Conservation (phyloP, 1,284 basidiomycete species). For the Flammula alnicola region DNA sequence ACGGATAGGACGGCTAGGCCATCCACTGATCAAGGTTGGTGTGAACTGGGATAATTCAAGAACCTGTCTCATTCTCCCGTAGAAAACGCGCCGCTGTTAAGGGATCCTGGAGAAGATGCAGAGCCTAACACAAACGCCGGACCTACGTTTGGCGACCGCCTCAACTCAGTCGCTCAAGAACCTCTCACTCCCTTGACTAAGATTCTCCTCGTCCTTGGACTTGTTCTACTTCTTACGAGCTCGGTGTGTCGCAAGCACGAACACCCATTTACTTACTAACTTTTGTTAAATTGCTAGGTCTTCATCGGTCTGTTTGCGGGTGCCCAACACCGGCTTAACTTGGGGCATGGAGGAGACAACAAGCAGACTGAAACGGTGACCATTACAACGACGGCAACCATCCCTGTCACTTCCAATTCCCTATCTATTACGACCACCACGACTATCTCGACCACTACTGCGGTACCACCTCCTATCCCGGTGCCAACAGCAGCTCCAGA, state of each 20-base stretch:
- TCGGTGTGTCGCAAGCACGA: conserved; percentile 46
- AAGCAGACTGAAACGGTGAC: conserved; percentile 38
- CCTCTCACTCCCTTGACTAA: conserved; percentile 87
- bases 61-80: conserved; percentile 8
- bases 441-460: conserved; percentile 36
- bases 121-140: conserved; percentile 21
- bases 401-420: conserved; percentile 39
- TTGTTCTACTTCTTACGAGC: conserved; percentile 81
- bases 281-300: conserved; percentile 39
- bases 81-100: conserved; percentile 64
- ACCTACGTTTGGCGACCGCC: conserved; percentile 51
- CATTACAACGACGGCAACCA: conserved; percentile 38
- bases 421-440: conserved; percentile 34
- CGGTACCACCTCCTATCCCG: conserved; percentile 37
- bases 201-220: conserved; percentile 74
- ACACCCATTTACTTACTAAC: conserved; percentile 10
- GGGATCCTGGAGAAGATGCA: conserved; percentile 39
- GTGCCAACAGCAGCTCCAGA: conserved; percentile 52
- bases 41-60: background rate
- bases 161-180: conserved; percentile 66
- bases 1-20: conserved; percentile 35
- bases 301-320: conserved; percentile 95
- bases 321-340: conserved; percentile 75
- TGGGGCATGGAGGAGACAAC: conserved; percentile 43
- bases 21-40: conserved; percentile 49